Evolutionary conservation across 345 rosid genomes (phyloP).

Genomic region (Murraya paniculata): DNA sequence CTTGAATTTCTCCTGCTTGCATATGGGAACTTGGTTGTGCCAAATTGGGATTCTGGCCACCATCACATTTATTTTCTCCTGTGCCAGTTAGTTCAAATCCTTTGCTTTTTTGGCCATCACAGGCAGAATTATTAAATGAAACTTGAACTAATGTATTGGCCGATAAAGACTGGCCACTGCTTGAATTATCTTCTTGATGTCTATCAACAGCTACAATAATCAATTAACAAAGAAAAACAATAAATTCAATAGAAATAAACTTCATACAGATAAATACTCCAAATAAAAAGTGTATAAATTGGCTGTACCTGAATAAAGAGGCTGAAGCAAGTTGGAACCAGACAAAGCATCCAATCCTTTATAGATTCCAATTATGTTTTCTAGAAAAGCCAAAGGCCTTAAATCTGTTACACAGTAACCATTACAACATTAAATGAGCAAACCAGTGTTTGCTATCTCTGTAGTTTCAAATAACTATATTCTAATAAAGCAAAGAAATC

Average conservation of each 20-base stretch:
- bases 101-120: slow-evolving; percentile 19
- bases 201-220: slow-evolving; percentile 17
- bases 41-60: slow-evolving; percentile 14
- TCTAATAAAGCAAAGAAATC: background rate
- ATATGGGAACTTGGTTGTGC: slow-evolving; percentile 20
- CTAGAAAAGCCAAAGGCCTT: slow-evolving; percentile 51
- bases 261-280: background rate
- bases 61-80: slow-evolving; percentile 16
- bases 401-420: slow-evolving; percentile 37
- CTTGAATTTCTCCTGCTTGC: slow-evolving; percentile 13
- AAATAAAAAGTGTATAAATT: background rate
- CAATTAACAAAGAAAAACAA: background rate
- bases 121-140: slow-evolving; percentile 8
- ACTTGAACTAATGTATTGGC: slow-evolving; percentile 4
- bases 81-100: slow-evolving; percentile 21
- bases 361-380: slow-evolving; percentile 58
- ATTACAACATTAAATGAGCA: background rate
- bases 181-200: slow-evolving; percentile 16
- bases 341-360: slow-evolving; percentile 58
- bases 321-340: slow-evolving; percentile 30
- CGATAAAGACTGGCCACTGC: background rate
- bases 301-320: slow-evolving; percentile 28
- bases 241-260: background rate
- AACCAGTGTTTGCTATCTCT: no score
- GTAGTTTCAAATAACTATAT: background rate